A percentile compares a stretch with the other conserved stretches of the same genome.
phyloP scores from a whole-genome alignment of 1,284 basidiomycete genomes.

The Mrakiaceae sp. region DNA sequence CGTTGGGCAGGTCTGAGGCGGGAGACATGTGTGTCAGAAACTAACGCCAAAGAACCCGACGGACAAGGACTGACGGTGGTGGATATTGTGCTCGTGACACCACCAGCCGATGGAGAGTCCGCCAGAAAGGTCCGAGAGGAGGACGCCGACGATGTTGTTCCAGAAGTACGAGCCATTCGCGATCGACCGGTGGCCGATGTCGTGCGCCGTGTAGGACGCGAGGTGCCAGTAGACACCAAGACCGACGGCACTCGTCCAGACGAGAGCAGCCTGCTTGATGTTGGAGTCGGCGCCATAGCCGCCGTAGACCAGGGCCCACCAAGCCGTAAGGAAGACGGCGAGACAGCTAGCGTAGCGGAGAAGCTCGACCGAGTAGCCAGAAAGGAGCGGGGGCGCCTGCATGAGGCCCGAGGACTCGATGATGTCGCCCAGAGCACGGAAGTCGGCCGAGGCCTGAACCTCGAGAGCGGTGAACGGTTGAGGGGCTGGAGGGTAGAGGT shows the following conservation, averaged over 20 bases:
- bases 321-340: background rate
- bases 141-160: constrained; percentile 11
- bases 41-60: background rate
- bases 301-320: background rate
- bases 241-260: background rate
- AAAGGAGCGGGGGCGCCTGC: background rate
- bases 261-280: background rate
- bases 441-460: background rate
- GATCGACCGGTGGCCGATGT: constrained; percentile 4
- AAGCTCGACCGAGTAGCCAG: constrained; percentile 8
- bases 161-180: constrained; percentile 10
- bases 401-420: constrained; percentile 5
- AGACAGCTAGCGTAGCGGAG: background rate
- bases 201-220: background rate
- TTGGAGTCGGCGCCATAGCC: background rate
- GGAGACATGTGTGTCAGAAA: background rate
- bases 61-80: background rate
- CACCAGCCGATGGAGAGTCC: constrained; percentile 15
- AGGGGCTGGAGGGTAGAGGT: constrained; percentile 1
- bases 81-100: constrained; percentile 9
- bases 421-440: background rate
- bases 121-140: constrained; percentile 1
- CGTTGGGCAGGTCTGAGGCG: constrained; percentile 3
- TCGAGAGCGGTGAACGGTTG: constrained; percentile 7
- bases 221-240: constrained; percentile 8